Conservation (phyloP, 148 eudicot genomes). For the Rhododendron williamsianum region DNA sequence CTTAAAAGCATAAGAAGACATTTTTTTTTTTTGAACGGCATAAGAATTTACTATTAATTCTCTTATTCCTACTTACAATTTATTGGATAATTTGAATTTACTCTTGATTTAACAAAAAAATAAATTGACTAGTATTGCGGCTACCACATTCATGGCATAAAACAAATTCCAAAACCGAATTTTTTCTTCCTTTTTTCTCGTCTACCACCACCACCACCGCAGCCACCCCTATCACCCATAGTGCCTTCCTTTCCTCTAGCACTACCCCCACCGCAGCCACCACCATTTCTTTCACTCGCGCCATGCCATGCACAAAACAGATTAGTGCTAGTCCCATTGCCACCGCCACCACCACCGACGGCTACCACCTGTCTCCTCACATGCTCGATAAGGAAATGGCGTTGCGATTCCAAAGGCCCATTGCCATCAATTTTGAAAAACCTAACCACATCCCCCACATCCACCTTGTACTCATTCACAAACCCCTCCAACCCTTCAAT, state of each 20-base stretch:
- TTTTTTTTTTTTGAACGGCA: no score
- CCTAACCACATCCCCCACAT: background rate
- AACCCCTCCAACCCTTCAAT: background rate
- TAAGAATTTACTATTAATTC: background rate
- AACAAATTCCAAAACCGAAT: background rate
- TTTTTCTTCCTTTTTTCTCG: background rate
- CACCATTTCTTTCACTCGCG: background rate
- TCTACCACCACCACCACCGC: background rate
- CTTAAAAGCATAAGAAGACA: no score
- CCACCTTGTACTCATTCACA: background rate
- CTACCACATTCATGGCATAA: background rate
- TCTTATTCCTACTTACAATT: background rate
- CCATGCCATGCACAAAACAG: background rate
- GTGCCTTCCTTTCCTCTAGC: background rate
- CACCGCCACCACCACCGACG: background rate
- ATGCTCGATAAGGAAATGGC: background rate
- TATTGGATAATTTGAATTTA: background rate
- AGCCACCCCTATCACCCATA: background rate
- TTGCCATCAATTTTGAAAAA: background rate
- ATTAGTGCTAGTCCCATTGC: background rate
- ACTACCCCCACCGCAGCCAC: background rate
- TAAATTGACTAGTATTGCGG: background rate
- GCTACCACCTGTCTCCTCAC: background rate
- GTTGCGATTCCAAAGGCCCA: background rate
- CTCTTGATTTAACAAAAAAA: background rate